Conservation (phyloP, 116 monocot genomes). For the Papilionanthe hybrid region DNA sequence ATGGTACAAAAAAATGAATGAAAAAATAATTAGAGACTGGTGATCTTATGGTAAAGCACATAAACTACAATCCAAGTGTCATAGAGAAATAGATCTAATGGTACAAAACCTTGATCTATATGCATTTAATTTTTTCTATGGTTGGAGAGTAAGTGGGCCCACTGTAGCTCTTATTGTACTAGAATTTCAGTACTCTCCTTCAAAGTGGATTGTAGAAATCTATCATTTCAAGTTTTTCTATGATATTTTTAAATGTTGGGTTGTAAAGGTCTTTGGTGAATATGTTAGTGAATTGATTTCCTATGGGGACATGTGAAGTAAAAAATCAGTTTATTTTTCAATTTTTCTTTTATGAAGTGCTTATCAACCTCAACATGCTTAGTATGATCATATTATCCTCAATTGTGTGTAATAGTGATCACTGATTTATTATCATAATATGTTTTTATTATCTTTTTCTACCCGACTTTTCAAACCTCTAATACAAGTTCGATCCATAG, state of each 20-base stretch:
- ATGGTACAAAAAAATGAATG: too few species aligned
- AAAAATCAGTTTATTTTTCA: not conserved
- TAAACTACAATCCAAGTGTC: too few species aligned
- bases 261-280: not conserved
- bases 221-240: not conserved
- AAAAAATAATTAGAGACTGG: too few species aligned
- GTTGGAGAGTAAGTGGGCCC: too few species aligned
- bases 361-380: constrained; percentile 4
- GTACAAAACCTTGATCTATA: too few species aligned
- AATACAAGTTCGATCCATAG: too few species aligned
- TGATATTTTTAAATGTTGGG: not conserved
- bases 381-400: not conserved
- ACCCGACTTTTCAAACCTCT: too few species aligned
- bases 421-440: constrained; percentile 2
- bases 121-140: too few species aligned
- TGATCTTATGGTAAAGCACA: too few species aligned
- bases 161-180: too few species aligned
- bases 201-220: not conserved
- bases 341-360: not conserved
- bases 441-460: too few species aligned
- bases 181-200: not conserved
- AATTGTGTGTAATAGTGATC: not conserved
- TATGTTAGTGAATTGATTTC: not conserved
- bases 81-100: too few species aligned
- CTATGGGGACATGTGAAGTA: not conserved